Percentiles rank a stretch among this genome's conserved stretches.
phyloP scores from a whole-genome alignment of 2,329 filamentous ascomycete genomes.

The Colletotrichum gigasporum region DNA sequence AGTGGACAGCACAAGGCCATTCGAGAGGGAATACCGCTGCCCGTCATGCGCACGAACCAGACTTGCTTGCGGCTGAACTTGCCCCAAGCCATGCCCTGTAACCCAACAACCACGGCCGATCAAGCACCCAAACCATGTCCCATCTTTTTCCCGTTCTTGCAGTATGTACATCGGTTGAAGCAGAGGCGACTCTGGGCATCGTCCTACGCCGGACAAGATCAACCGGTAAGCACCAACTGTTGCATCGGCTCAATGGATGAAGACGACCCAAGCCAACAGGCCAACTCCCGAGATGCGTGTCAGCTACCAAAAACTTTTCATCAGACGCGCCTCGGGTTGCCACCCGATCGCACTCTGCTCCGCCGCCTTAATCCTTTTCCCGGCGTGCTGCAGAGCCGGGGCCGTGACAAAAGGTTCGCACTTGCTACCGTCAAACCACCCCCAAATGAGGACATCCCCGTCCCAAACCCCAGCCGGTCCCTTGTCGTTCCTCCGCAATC shows the following conservation, averaged over 20 bases:
- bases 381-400: background rate
- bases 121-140: background rate
- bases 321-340: constrained; percentile 16
- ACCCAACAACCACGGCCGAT: background rate
- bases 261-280: background rate
- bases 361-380: background rate
- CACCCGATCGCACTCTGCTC: background rate
- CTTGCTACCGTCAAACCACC: constrained; percentile 1
- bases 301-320: background rate
- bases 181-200: background rate
- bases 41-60: constrained; percentile 11
- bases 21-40: too few species aligned
- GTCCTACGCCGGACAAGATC: background rate
- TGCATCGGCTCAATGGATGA: background rate
- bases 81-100: background rate
- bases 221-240: background rate
- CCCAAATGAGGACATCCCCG: constrained; percentile 27
- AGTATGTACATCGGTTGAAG: background rate
- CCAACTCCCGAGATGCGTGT: background rate
- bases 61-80: constrained; percentile 17
- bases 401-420: background rate
- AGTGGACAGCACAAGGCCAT: background rate
- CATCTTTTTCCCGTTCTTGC: background rate
- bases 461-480: constrained; percentile 13
- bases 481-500: constrained; percentile 26